These are phyloP conservation scores for Colletotrichum melonis DNA, from an alignment of 2,329 filamentous ascomycete species.

Conservation along the genomic window DNA sequence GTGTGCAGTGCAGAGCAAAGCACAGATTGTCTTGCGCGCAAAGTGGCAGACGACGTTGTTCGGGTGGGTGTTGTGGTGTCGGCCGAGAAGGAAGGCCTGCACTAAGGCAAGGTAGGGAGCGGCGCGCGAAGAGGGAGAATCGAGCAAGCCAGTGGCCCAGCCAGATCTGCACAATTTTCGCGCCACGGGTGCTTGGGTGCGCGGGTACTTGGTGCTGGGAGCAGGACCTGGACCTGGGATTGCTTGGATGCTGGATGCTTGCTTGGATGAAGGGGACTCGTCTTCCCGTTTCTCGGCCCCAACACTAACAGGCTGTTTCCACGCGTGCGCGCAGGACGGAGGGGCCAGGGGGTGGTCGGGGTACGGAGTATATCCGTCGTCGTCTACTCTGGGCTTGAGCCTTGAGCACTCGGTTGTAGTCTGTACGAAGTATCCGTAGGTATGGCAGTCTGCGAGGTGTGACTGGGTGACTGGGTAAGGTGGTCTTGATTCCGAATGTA, in stretches of 20 bases:
- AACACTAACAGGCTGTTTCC: slow-evolving; percentile 31
- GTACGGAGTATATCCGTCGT: slow-evolving; percentile 1
- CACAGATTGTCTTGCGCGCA: not conserved
- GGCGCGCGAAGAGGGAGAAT: slow-evolving; percentile 1
- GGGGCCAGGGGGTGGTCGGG: slow-evolving; percentile 29
- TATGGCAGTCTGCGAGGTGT: not conserved
- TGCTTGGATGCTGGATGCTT: slow-evolving; percentile 8
- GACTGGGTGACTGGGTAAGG: not conserved
- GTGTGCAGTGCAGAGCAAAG: slow-evolving; percentile 4
- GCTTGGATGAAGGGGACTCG: slow-evolving; percentile 20
- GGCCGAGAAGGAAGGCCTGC: slow-evolving; percentile 24
- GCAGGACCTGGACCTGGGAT: not conserved
- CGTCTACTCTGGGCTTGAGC: not conserved
- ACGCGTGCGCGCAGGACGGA: slow-evolving; percentile 33
- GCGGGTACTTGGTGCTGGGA: not conserved
- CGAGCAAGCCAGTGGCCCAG: not conserved
- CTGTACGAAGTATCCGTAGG: too few species aligned
- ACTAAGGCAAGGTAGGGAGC: not conserved
- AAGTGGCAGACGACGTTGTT: not conserved
- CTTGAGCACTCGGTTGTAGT: too few species aligned
- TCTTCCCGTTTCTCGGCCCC: slow-evolving; percentile 13
- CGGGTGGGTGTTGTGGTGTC: slow-evolving; percentile 22
- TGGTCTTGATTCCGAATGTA: not conserved
- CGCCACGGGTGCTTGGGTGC: slow-evolving; percentile 6
- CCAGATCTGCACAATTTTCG: slow-evolving; percentile 15